A percentile compares a stretch with the other conserved stretches of the same genome.
Conservation (phyloP, 2,329 filamentous ascomycete genomes). For the Aureobasidium sp. region DNA sequence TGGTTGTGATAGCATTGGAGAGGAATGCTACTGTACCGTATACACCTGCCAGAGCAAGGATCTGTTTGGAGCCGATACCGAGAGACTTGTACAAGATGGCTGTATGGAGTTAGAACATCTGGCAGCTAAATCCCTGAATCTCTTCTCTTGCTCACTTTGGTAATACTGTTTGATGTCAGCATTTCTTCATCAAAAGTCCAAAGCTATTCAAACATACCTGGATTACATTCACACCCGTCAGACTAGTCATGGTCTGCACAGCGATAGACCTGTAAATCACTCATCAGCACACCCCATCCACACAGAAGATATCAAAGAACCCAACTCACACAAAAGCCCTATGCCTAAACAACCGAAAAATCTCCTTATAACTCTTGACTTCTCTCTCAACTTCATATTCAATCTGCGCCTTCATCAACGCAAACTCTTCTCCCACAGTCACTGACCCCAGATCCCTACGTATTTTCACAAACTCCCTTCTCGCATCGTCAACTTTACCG, state of each 20-base stretch:
- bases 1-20: slow-evolving; percentile 43
- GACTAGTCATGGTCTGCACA: slow-evolving; percentile 49
- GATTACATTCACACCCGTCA: slow-evolving; percentile 52
- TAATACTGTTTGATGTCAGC: slow-evolving; percentile 6
- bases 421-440: slow-evolving; percentile 44
- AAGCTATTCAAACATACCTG: slow-evolving; percentile 24
- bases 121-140: not conserved
- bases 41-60: slow-evolving; percentile 46
- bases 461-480: slow-evolving; percentile 40
- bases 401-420: slow-evolving; percentile 39
- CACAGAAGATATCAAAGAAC: too few species aligned
- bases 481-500: slow-evolving; percentile 42
- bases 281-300: too few species aligned
- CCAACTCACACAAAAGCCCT: slow-evolving; percentile 37
- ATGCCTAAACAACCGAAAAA: slow-evolving; percentile 44
- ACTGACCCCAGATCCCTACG: slow-evolving; percentile 37
- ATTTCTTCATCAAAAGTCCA: not conserved
- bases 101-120: slow-evolving; percentile 12
- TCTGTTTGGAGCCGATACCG: slow-evolving; percentile 41
- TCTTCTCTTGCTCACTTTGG: slow-evolving; percentile 1
- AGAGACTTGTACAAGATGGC: slow-evolving; percentile 48
- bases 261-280: slow-evolving; percentile 32
- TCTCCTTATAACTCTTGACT: slow-evolving; percentile 43
- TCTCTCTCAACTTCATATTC: slow-evolving; percentile 51
- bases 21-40: slow-evolving; percentile 47